A percentile compares a stretch with the other conserved stretches of the same genome.
phyloP scores from a whole-genome alignment of 305 asterid species.

The Fraxinus sp. region DNA sequence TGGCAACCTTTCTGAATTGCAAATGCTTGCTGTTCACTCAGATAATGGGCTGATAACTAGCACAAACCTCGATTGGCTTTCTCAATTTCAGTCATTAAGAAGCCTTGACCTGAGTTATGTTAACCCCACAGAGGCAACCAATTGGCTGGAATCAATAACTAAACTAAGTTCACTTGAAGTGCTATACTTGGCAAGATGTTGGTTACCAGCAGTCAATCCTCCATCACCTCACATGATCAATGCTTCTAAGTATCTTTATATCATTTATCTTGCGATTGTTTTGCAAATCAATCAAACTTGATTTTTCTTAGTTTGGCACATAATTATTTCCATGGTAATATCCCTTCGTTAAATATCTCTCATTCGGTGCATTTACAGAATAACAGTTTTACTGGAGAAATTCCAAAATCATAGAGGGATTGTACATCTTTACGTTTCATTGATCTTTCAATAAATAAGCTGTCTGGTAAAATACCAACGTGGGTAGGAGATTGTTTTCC shows the following conservation, averaged over 20 bases:
- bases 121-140: neutral
- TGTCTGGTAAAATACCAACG: too few species aligned
- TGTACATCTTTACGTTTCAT: neutral
- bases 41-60: neutral
- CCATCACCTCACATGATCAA: neutral
- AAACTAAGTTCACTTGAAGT: neutral
- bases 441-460: too few species aligned
- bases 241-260: neutral
- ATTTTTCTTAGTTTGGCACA: neutral
- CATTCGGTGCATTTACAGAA: slow-evolving; percentile 14
- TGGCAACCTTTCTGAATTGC: slow-evolving; percentile 12
- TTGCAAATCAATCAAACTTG: neutral
- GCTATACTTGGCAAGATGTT: neutral
- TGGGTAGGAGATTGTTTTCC: slow-evolving; percentile 14
- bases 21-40: neutral
- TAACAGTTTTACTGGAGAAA: slow-evolving; percentile 19
- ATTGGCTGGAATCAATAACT: slow-evolving; percentile 6
- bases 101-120: neutral
- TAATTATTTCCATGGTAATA: neutral
- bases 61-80: neutral
- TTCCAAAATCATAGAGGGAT: slow-evolving; percentile 14
- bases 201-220: neutral
- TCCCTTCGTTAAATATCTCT: neutral
- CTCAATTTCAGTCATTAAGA: neutral
- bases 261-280: neutral